phyloP scores from a whole-genome alignment of 495 filamentous ascomycete species.

The Parathielavia hyrcaniae region DNA sequence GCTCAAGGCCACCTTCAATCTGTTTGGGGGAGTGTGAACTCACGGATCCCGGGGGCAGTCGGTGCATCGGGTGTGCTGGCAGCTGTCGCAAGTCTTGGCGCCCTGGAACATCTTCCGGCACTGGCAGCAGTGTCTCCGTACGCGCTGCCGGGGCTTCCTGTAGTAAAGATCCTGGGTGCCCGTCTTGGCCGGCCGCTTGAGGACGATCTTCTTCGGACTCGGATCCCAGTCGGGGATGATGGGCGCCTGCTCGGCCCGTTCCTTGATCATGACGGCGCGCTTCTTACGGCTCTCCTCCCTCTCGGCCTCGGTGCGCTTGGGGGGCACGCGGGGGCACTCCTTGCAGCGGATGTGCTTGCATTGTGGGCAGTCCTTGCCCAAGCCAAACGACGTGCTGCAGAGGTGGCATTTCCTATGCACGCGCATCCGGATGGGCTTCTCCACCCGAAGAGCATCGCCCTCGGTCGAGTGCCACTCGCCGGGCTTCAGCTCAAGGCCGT shows the following conservation, averaged over 20 bases:
- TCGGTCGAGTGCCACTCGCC: slow-evolving; percentile 60
- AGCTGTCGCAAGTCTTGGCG: slow-evolving; percentile 54
- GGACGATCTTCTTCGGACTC: slow-evolving; percentile 37
- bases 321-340: slow-evolving; percentile 68
- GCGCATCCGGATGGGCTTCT: slow-evolving; percentile 87
- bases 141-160: slow-evolving; percentile 59
- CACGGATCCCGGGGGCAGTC: slow-evolving; percentile 79
- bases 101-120: slow-evolving; percentile 59
- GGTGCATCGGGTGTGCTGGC: slow-evolving; percentile 71
- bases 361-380: slow-evolving; percentile 57
- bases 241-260: slow-evolving; percentile 43
- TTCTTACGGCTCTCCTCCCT: slow-evolving; percentile 43
- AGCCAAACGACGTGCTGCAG: slow-evolving; percentile 59
- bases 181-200: slow-evolving; percentile 58
- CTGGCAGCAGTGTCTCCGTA: slow-evolving; percentile 69
- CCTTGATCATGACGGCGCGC: slow-evolving; percentile 42
- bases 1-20: neutral
- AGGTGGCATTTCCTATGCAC: slow-evolving; percentile 78
- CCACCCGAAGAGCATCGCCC: slow-evolving; percentile 61
- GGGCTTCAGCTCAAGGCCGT: slow-evolving; percentile 63
- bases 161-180: slow-evolving; percentile 65
- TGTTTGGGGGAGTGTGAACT: slow-evolving; percentile 34
- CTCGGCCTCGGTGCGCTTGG: slow-evolving; percentile 48
- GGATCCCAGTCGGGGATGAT: slow-evolving; percentile 46
- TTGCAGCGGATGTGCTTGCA: slow-evolving; percentile 76